Percentiles rank a stretch among this genome's conserved stretches.
These are phyloP conservation scores for Diaporthe australafricana DNA, from an alignment of 2,329 filamentous ascomycete genomes.

Conservation along the genomic window DNA sequence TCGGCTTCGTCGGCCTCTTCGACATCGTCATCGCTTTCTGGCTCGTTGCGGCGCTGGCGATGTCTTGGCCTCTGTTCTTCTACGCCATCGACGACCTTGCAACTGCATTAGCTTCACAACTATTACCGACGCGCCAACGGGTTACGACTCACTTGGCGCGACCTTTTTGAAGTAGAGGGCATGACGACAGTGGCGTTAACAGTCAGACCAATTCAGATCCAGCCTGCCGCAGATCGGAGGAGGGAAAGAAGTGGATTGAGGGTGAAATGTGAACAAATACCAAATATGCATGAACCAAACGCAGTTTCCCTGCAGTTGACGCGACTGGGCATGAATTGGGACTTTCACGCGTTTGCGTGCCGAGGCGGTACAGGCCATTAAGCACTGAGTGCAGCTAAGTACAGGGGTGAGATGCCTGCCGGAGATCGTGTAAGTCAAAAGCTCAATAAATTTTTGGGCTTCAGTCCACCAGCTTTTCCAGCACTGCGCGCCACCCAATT, in stretches of 20 bases:
- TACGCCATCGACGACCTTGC: conserved; percentile 46
- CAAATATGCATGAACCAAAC: background rate
- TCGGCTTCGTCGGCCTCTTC: conserved; percentile 45
- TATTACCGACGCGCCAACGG: background rate
- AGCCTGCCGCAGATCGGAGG: background rate
- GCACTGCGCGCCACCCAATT: conserved; percentile 8
- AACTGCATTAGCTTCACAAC: conserved; percentile 1
- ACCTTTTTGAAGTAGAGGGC: conserved; percentile 33
- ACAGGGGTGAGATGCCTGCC: conserved; percentile 22
- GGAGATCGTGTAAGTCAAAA: conserved; percentile 26
- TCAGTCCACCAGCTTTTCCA: conserved; percentile 4
- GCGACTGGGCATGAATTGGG: conserved; percentile 11
- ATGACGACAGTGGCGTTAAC: background rate
- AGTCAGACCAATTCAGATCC: too few species aligned
- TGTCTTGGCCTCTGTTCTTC: conserved; percentile 56
- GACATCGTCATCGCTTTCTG: conserved; percentile 44
- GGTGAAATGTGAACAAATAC: too few species aligned
- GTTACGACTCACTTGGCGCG: conserved; percentile 31
- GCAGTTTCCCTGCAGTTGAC: background rate
- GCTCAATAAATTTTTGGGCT: conserved; percentile 22
- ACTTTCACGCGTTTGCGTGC: conserved; percentile 7
- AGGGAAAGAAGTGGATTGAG: too few species aligned
- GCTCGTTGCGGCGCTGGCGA: conserved; percentile 48
- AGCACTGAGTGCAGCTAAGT: background rate
- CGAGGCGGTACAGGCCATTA: background rate